phyloP scores from a whole-genome alignment of 1,284 basidiomycete genomes.

The Amylostereum areolatum region DNA sequence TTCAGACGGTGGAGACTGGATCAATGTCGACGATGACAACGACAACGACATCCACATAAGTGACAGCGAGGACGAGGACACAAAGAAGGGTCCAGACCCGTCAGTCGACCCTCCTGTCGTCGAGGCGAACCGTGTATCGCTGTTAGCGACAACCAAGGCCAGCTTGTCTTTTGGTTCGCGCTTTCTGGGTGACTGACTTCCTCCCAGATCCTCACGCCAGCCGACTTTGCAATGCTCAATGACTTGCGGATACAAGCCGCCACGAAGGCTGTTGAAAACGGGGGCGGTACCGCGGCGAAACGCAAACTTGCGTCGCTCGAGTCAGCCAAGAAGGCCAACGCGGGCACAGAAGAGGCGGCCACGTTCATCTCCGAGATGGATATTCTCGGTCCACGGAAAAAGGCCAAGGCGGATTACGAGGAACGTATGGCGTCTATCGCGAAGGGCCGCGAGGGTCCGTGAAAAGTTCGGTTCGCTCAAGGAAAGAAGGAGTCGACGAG shows the following conservation, averaged over 20 bases:
- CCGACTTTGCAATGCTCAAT: conserved; percentile 92
- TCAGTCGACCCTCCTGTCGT: conserved; percentile 19
- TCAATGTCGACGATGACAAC: conserved; percentile 75
- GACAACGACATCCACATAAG: conserved; percentile 71
- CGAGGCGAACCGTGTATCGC: conserved; percentile 38
- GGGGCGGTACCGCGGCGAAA: conserved; percentile 75
- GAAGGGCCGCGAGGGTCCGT: conserved; percentile 89
- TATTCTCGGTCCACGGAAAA: conserved; percentile 93
- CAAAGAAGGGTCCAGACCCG: conserved; percentile 23
- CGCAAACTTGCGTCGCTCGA: conserved; percentile 83
- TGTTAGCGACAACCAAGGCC: conserved; percentile 77
- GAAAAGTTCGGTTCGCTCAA: conserved; percentile 91
- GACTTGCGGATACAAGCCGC: conserved; percentile 86
- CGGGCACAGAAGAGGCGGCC: conserved; percentile 42
- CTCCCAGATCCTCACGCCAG: conserved; percentile 89
- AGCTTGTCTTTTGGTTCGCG: conserved; percentile 5
- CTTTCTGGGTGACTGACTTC: conserved; percentile 1
- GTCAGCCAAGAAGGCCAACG: conserved; percentile 51
- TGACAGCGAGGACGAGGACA: conserved; percentile 80
- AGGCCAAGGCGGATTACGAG: conserved; percentile 90
- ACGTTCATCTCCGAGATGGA: conserved; percentile 85
- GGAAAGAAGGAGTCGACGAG: conserved; percentile 73
- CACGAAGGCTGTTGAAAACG: conserved; percentile 63
- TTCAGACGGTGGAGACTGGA: conserved; percentile 77
- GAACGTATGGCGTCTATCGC: conserved; percentile 91